Base-by-base conservation (phyloP, 495 filamentous ascomycete species). In the Hypoxylon lenormandii region DNA sequence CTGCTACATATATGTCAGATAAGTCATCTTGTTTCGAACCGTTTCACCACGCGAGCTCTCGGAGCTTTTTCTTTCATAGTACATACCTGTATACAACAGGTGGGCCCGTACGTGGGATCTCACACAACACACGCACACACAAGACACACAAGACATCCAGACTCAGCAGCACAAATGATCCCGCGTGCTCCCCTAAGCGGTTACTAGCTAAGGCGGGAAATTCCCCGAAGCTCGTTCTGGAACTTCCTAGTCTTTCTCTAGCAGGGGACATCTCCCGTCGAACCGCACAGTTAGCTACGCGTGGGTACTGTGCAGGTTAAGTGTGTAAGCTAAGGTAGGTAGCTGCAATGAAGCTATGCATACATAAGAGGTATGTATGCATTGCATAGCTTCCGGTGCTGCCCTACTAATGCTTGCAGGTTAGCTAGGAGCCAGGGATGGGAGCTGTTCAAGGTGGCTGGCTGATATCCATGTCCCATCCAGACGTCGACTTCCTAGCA, bases 11-110 rank as follows among this genome's bases (percentile, higher is more conserved):
- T 8, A 33, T 11, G 6, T 33, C 2, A 7, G 30, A 28, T 28
- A 56, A n/a, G 19, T 53, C 53, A 56, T 46, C 38, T 30, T 16
- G 59, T 54, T 59, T 50, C 60, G 46, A 57, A 10, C 47, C n/a
- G 66, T 69, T 69, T 59, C 66, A 69, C 66, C 59, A 63, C 47
- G 46, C 54, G 59, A 64, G 38, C 47, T 69, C 48, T 64, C 58
- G 53, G 60, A 60, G 60, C 23, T 43, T 62, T 62, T 28, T 40
- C 38, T 51, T 67, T 3, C 13, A 8, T 16, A 42, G 12, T 5
- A n/a, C 38, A 42, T 8, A 11, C 36, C 36, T 38, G n/a, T n/a
- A n/a, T n/a, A 28, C 3, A 3, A 28, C 60, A 57, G 47, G 13
- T 52, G 13, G 36, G 15, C 7, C 50, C 4, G 15, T 15, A 22